Evolutionary conservation across 257 asterid genomes (phyloP), one percentile per base, ranked within the genome.

Genomic region (Solanum habrochaites): DNA sequence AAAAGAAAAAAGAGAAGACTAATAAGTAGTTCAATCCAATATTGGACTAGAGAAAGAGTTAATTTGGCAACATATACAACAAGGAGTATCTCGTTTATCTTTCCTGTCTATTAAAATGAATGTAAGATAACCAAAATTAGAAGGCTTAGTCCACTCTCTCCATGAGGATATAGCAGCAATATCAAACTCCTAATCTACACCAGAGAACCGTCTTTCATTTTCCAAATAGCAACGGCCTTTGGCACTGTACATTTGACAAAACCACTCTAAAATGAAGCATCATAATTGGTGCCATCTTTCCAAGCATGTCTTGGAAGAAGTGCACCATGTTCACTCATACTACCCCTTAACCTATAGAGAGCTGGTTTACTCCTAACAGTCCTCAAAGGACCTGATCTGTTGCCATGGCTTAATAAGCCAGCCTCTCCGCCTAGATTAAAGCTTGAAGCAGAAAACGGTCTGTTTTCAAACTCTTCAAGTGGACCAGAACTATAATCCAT

Each of bases 401-500:
- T 95, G 6, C 95, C 96, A 7, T 96, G 97, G 85, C 88, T 90
- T 82, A 90, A 62, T 88, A 92, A 88, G 6, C 92, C 90, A 5
- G 86, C 86, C 60, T 90, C 92, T 43, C 91, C 96, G 49, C 91
- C 92, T 7, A 56, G 87, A 80, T 43, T 72, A 60, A 92, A 43
- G 52, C 93, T 91, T 45, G 97, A 93, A 70, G 90, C 91, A 18
- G 99, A 93, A 84, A 88, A 91, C 13, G 89, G 91, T 87, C 98
- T 88, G 93, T 94, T 93, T 85, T 92, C 98, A 83, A 95, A 64
- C 20, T 92, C 98, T 37, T 94, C 99, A 62, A 95, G 98, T 0
- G 96, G 95, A 11, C 97, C 98, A 0, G 98, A 96, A 88, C 98
- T 95, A 90, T 96, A 95, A 70, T 96, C 99, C 99, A 96, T 96